A percentile compares a stretch with the other conserved stretches of the same genome.
Evolutionary conservation across 305 asterid species (phyloP).

Genomic region (Coffea humblotiana): DNA sequence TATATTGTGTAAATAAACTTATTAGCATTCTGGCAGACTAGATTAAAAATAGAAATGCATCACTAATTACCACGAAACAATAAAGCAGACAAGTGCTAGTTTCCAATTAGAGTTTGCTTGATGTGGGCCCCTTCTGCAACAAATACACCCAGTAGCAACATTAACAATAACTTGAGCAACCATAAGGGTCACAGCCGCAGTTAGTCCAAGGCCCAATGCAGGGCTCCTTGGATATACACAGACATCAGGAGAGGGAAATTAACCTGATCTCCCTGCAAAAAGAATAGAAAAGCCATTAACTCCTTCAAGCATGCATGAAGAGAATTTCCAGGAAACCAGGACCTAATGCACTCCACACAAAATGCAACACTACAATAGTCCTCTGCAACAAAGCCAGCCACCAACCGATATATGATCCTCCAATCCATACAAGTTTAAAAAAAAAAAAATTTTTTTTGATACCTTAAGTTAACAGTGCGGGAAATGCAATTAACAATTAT

Average conservation of each 20-base stretch:
- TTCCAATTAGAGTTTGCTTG: slow-evolving; percentile 62
- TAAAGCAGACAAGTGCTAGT: slow-evolving; percentile 62
- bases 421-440: not conserved
- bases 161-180: slow-evolving; percentile 69
- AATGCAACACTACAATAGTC: not conserved
- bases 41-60: not conserved
- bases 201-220: slow-evolving; percentile 66
- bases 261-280: slow-evolving; percentile 61
- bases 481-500: not conserved
- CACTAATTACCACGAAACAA: slow-evolving; percentile 71
- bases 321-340: not conserved
- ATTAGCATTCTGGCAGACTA: not conserved
- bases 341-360: not conserved
- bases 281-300: slow-evolving; percentile 5
- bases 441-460: not conserved
- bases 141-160: slow-evolving; percentile 70
- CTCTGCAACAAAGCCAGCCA: not conserved
- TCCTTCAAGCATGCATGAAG: not conserved
- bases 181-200: slow-evolving; percentile 66
- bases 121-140: slow-evolving; percentile 60
- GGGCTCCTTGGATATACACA: slow-evolving; percentile 88
- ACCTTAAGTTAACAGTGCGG: not conserved
- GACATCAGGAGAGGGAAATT: slow-evolving; percentile 50
- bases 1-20: not conserved
- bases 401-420: not conserved